Evolutionary conservation across 2,329 filamentous ascomycete species (phyloP).

Genomic region (Cladobotryum protrusum): DNA sequence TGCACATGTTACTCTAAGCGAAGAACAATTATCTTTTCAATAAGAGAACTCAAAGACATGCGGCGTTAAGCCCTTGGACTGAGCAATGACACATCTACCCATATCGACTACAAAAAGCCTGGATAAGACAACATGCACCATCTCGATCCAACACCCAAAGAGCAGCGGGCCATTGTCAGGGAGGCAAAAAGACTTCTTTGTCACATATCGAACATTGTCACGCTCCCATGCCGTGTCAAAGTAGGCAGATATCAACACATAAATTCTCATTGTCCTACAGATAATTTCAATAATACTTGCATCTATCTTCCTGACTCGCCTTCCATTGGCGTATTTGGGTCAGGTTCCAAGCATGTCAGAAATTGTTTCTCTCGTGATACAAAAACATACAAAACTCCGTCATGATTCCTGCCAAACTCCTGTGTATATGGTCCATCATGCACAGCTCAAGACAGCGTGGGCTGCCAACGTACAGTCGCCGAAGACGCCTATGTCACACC

Average conservation of each 20-base stretch:
- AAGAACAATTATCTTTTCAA: too few species aligned
- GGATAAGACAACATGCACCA: too few species aligned
- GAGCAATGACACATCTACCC: too few species aligned
- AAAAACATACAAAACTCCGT: slow-evolving; percentile 4
- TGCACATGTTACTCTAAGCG: too few species aligned
- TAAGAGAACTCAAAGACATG: too few species aligned
- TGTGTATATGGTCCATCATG: slow-evolving; percentile 12
- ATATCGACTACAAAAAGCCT: too few species aligned
- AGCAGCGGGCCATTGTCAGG: too few species aligned
- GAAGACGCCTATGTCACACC: neutral
- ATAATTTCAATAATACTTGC: neutral
- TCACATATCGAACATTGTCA: too few species aligned
- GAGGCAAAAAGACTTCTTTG: too few species aligned
- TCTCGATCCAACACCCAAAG: too few species aligned
- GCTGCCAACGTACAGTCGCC: neutral
- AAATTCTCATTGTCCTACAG: neutral
- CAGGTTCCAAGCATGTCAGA: neutral
- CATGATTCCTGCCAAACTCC: slow-evolving; percentile 13
- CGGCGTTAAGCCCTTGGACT: too few species aligned
- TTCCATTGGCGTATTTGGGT: neutral
- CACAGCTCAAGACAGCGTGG: slow-evolving; percentile 6
- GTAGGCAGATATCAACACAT: neutral
- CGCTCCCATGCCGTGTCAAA: too few species aligned
- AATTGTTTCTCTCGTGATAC: neutral
- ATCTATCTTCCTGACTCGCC: neutral